Conservation (phyloP, 2,329 filamentous ascomycete species). For the Fusarium annulatum region DNA sequence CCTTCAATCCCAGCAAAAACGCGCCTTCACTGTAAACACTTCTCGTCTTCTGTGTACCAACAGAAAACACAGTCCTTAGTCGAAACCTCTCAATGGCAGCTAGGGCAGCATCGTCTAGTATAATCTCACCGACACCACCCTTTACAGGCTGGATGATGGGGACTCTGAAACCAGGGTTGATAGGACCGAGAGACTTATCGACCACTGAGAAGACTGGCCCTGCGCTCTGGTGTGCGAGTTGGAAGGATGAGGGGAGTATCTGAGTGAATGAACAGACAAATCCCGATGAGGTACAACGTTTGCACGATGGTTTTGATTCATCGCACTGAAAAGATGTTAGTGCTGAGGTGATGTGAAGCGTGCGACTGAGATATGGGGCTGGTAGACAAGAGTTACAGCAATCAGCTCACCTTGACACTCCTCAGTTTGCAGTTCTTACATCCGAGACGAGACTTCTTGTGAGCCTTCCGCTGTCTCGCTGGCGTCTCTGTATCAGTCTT, state of each 20-base stretch:
- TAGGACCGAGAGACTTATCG: slow-evolving; percentile 16
- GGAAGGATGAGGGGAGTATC: slow-evolving; percentile 32
- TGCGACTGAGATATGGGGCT: not conserved
- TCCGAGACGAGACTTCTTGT: slow-evolving; percentile 64
- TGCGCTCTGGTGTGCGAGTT: slow-evolving; percentile 35
- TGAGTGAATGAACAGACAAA: slow-evolving; percentile 60
- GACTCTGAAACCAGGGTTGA: slow-evolving; percentile 33
- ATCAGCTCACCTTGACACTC: slow-evolving; percentile 58
- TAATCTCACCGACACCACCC: slow-evolving; percentile 38
- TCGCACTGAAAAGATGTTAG: slow-evolving; percentile 59
- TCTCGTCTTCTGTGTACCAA: slow-evolving; percentile 49
- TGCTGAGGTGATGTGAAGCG: not conserved
- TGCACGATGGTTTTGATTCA: slow-evolving; percentile 61
- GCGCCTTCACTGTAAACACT: slow-evolving; percentile 51
- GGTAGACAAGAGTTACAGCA: not conserved
- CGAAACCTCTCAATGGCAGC: slow-evolving; percentile 56
- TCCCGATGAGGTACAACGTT: slow-evolving; percentile 59
- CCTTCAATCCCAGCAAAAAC: slow-evolving; percentile 53
- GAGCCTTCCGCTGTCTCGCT: slow-evolving; percentile 50
- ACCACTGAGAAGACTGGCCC: slow-evolving; percentile 17
- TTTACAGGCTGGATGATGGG: slow-evolving; percentile 41
- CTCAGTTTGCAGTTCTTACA: slow-evolving; percentile 68
- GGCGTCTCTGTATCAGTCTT: not conserved
- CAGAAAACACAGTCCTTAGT: slow-evolving; percentile 54
- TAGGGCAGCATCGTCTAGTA: slow-evolving; percentile 49